Percentiles rank a stretch among this genome's conserved stretches.
Evolutionary conservation across 352 stramenopile species (phyloP).

Genomic region (Globisporangium emineosum): DNA sequence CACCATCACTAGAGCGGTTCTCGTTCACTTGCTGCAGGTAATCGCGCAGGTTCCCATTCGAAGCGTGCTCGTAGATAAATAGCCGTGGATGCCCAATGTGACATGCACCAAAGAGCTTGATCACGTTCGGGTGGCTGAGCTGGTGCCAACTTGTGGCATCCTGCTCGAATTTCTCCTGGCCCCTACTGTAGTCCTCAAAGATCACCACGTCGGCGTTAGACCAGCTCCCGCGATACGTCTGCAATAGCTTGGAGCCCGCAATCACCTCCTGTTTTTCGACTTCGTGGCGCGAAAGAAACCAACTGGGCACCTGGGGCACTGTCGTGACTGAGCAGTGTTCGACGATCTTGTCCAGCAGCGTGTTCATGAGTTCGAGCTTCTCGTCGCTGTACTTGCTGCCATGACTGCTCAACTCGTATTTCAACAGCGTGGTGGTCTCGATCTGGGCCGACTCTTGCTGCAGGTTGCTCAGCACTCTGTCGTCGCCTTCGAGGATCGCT

Average conservation of each 20-base stretch:
- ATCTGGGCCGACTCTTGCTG: neutral
- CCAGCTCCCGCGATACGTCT: conserved; percentile 9
- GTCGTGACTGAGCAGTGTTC: neutral
- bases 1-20: neutral
- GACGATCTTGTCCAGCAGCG: neutral
- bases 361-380: conserved; percentile 10
- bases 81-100: conserved; percentile 6
- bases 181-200: neutral
- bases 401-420: conserved; percentile 11
- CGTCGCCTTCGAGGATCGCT: neutral
- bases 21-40: neutral
- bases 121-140: conserved; percentile 23
- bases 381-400: conserved; percentile 13
- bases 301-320: neutral
- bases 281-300: conserved; percentile 18
- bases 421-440: conserved; percentile 6
- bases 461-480: neutral
- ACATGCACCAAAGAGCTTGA: conserved; percentile 17
- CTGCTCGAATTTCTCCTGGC: neutral
- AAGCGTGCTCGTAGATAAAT: conserved; percentile 7
- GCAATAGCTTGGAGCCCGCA: neutral
- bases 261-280: conserved; percentile 7
- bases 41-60: conserved; percentile 4
- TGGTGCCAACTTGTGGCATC: conserved; percentile 5
- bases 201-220: conserved; percentile 9